Conservation (phyloP, 1,139 yeast genomes). For the Candida sp. region DNA sequence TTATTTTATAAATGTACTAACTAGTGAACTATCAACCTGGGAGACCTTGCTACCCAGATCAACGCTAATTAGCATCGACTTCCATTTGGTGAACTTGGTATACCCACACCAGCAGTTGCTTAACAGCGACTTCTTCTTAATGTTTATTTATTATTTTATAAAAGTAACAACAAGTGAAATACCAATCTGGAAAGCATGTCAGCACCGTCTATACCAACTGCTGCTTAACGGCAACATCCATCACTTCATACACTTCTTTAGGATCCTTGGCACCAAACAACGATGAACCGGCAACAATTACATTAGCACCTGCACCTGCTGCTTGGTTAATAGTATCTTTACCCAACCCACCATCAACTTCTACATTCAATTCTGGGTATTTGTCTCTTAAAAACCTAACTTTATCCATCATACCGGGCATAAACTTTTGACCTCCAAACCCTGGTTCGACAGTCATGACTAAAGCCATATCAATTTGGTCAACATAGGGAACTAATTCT, state of each 20-base stretch:
- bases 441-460: slow-evolving; percentile 99
- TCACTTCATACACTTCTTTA: slow-evolving; percentile 59
- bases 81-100: too few species aligned
- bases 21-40: too few species aligned
- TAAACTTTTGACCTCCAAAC: slow-evolving; percentile 97
- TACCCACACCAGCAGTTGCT: too few species aligned
- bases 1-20: too few species aligned
- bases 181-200: too few species aligned
- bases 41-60: too few species aligned
- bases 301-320: slow-evolving; percentile 95
- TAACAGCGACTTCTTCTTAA: too few species aligned
- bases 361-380: slow-evolving; percentile 80
- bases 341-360: slow-evolving; percentile 97
- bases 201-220: slow-evolving; percentile 14
- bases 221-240: slow-evolving; percentile 58
- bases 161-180: too few species aligned
- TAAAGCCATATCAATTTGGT: slow-evolving; percentile 84
- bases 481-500: slow-evolving; percentile 72
- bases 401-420: slow-evolving; percentile 95
- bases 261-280: slow-evolving; percentile 86
- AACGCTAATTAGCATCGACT: too few species aligned
- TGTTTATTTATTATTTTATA: too few species aligned
- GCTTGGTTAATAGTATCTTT: slow-evolving; percentile 79
- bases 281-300: slow-evolving; percentile 96
- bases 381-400: slow-evolving; percentile 70